Base-by-base conservation (phyloP, 2,329 filamentous ascomycete species). In the Ophiocordyceps australis region DNA sequence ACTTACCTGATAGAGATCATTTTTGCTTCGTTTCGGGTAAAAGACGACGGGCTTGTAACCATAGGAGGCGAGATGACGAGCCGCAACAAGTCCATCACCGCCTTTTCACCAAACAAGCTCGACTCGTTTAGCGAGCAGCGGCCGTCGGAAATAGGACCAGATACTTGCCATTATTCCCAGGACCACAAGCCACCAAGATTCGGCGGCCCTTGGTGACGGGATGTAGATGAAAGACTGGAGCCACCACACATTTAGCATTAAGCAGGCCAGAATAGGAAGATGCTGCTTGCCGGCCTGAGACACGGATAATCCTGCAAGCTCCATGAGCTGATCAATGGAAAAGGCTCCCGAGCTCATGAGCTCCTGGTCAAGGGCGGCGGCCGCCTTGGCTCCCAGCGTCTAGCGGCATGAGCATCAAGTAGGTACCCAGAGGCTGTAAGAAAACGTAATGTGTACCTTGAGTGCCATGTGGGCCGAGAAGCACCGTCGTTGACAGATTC, bases 241-340 rank as follows among this genome's bases (percentile, higher is more conserved):
- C 17, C 17, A 10, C n/a, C n/a, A n/a, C n/a, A 14, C 7, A 28
- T 9, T 32, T 20, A 22, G 26, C 17, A 29, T 14, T 13, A 28
- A 17, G n/a, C n/a, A 4, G 14, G 11, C 20, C 23, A 20, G 7
- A 22, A n/a, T n/a, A n/a, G n/a, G n/a, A n/a, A n/a, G n/a, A n/a
- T n/a, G 16, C 13, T 20, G 34, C 58, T 30, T 45, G 85, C 82
- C 73, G 26, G 78, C 83, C 59, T 95, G 83, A 9, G 86, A 86
- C 15, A 95, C 83, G 1, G 83, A 85, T 1, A 98, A 63, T 0
- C 89, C 89, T 22, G 89, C 89, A 7, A 98, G 58, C 47, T 95
- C 89, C 89, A 98, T 95, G 25, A 98, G 60, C 52, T 98, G 89
- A 45, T 95, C 89, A 28, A 98, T 67, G 9, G 82, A 92, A 54